Base-by-base conservation (phyloP, 73 alveolate species). In the Stentor coeruleus region DNA sequence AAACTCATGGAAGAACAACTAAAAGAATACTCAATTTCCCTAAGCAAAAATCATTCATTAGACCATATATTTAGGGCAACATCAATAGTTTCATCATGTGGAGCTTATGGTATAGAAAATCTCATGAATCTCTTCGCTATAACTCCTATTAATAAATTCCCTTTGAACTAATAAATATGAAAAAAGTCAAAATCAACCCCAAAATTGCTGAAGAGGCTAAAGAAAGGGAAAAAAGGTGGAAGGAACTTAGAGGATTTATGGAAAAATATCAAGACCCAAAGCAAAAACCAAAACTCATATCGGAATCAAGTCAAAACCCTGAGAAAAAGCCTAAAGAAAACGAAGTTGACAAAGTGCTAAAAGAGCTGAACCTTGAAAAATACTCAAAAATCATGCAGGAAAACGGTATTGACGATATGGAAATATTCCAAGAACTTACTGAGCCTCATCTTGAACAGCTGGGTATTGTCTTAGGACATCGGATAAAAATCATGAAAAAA, bases 391-490 rank as follows among this genome's bases (percentile, higher is more conserved):
- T 38, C 20, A 85, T 90, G 60, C 39, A 87, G 26, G 93, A 90
- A 14, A 87, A 90, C 49, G 96, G 96, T 4, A 76, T 90, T 31
- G 96, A 90, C 79, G 96, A 90, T 76, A 28, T 60, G 20, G 96
- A 90, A 66, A 90, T 84, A 0, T 83, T 90, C 28, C 84, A 82
- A 2, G 96, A 90, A 41, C 83, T 90, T 11, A 77, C 82, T 36
- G 96, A 90, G 38, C 79, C 59, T 59, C 96, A 90, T 57, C 82
- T 90, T 1, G 96, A 90, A 55, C 57, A 42, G 60, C 37, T 90
- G 77, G 80, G 81, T 3, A 74, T 90, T 30, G 93, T 92, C 14
- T 82, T 90, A 33, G 96, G 96, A 35, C 96, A 90, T 41, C 89
- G 89, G 39, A 59, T 90, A 41, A 90, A 90, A 75, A 90, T 90